These are phyloP conservation scores for Metschnikowia lochheadii DNA, from an alignment of 805 yeast species.

Conservation along the genomic window DNA sequence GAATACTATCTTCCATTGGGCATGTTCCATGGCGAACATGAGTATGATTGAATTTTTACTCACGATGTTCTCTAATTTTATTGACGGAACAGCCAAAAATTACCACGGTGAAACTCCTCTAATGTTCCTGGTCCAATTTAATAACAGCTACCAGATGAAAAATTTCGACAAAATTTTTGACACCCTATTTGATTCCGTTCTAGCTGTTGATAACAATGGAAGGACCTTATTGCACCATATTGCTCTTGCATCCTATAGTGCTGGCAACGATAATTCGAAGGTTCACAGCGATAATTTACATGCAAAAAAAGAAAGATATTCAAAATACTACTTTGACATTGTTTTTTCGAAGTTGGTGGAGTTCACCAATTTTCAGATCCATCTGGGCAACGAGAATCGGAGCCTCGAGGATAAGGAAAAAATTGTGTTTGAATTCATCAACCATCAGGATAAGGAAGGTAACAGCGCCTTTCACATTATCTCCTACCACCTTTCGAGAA, in stretches of 20 bases:
- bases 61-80: constrained; percentile 60
- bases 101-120: constrained; percentile 84
- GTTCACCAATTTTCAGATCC: constrained; percentile 22
- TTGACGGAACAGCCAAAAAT: constrained; percentile 69
- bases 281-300: constrained; percentile 6
- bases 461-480: constrained; percentile 94
- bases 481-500: constrained; percentile 40
- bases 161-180: constrained; percentile 36
- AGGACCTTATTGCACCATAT: constrained; percentile 42
- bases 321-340: constrained; percentile 37
- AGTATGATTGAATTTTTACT: constrained; percentile 60
- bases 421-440: constrained; percentile 51
- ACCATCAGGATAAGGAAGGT: constrained; percentile 89
- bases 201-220: constrained; percentile 36
- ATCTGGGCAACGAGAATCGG: constrained; percentile 13
- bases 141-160: constrained; percentile 34
- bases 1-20: constrained; percentile 93
- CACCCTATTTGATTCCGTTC: constrained; percentile 32
- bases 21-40: constrained; percentile 82
- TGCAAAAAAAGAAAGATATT: constrained; percentile 33
- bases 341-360: constrained; percentile 33
- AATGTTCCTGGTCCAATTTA: constrained; percentile 40
- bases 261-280: constrained; percentile 2
- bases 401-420: constrained; percentile 21
- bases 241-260: constrained; percentile 20